Percentiles rank a stretch among this genome's conserved stretches.
Conservation (phyloP, 2,329 filamentous ascomycete genomes). For the Corinectria fuckeliana region DNA sequence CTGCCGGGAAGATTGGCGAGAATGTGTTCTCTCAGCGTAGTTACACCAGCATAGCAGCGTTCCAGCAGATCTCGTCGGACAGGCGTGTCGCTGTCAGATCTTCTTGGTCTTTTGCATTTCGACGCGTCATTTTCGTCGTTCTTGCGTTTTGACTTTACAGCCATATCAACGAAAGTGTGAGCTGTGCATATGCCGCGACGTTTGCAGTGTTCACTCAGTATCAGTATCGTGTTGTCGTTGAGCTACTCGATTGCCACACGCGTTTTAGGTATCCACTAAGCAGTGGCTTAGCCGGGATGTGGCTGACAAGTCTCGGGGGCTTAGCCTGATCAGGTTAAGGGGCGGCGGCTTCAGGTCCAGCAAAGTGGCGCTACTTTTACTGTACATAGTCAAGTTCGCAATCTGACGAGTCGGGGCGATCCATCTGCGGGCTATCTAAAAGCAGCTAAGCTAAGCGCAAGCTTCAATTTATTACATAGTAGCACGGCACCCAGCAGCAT, state of each 20-base stretch:
- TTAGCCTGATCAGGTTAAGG: slow-evolving; percentile 4
- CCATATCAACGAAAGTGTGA: slow-evolving; percentile 31
- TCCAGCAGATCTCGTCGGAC: slow-evolving; percentile 68
- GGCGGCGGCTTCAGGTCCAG: slow-evolving; percentile 17
- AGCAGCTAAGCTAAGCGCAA: too few relatives aligned
- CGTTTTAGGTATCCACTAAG: background rate
- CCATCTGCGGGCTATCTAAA: background rate
- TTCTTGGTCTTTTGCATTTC: slow-evolving; percentile 19
- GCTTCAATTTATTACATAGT: too few relatives aligned
- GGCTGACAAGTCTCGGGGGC: slow-evolving; percentile 11
- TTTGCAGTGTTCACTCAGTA: background rate
- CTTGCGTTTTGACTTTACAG: slow-evolving; percentile 38
- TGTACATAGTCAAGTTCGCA: too few relatives aligned
- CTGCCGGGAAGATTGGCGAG: slow-evolving; percentile 68
- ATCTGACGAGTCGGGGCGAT: slow-evolving; percentile 17
- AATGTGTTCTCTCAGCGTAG: slow-evolving; percentile 74
- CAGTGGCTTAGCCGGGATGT: slow-evolving; percentile 22
- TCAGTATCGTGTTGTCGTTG: background rate
- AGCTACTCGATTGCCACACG: slow-evolving; percentile 9
- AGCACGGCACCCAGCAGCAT: slow-evolving; percentile 1
- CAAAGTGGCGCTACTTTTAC: slow-evolving; percentile 22
- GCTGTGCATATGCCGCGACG: slow-evolving; percentile 21
- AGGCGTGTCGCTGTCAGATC: slow-evolving; percentile 22
- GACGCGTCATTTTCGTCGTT: slow-evolving; percentile 32
- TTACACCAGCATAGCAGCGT: slow-evolving; percentile 70